phyloP scores from a whole-genome alignment of 208 protist species.

The Acanthamoeba comandoni region DNA sequence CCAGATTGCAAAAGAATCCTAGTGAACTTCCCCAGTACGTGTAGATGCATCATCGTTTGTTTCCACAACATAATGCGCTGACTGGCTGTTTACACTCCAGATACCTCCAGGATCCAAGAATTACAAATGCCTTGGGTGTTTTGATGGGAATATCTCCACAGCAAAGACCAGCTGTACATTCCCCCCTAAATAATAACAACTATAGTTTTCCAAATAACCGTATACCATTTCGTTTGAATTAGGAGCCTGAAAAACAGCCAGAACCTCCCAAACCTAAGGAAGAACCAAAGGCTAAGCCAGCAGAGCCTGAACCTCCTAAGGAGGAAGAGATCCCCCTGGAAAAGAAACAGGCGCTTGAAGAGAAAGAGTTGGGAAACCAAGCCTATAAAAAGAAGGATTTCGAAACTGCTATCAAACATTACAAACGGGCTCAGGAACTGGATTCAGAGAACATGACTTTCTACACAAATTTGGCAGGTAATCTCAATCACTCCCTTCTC shows the following conservation, averaged over 20 bases:
- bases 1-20: conserved; percentile 21
- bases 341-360: conserved; percentile 61
- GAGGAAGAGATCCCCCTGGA: conserved; percentile 52
- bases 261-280: conserved; percentile 18
- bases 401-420: conserved; percentile 88
- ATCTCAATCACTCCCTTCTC: no score
- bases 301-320: conserved; percentile 3
- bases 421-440: conserved; percentile 82
- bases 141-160: no score
- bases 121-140: no score
- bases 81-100: no score
- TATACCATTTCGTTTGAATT: no score
- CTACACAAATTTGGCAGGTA: conserved; percentile 82
- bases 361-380: conserved; percentile 94
- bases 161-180: no score
- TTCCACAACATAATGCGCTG: no score
- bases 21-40: background rate
- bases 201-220: no score
- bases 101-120: no score
- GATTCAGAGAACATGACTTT: conserved; percentile 81
- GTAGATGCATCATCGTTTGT: no score
- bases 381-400: conserved; percentile 95
- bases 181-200: no score
- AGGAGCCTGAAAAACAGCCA: no score
- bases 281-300: conserved; percentile 39